Evolutionary conservation across 2,329 filamentous ascomycete genomes (phyloP).

Genomic region (Monosporascus sp.): DNA sequence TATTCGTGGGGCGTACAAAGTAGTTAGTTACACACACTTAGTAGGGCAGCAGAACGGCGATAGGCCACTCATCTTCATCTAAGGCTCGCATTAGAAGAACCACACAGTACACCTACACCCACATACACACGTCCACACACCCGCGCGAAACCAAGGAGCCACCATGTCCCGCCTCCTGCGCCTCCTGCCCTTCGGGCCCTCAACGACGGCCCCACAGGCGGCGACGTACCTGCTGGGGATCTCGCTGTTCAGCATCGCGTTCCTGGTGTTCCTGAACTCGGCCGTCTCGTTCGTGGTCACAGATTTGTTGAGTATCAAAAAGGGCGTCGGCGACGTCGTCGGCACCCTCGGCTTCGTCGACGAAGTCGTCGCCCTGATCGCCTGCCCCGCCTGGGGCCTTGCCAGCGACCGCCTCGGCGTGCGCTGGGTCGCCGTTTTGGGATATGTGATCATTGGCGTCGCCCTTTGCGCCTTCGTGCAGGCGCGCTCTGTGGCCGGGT

Average conservation of each 20-base stretch:
- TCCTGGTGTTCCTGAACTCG: conserved; percentile 85
- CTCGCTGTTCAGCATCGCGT: conserved; percentile 81
- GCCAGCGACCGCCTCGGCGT: conserved; percentile 74
- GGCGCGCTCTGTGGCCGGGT: conserved; percentile 76
- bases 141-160: background rate
- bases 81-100: no score
- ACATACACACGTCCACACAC: background rate
- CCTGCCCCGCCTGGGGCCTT: conserved; percentile 75
- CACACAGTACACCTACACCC: background rate
- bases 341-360: conserved; percentile 82
- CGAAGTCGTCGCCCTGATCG: conserved; percentile 74
- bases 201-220: conserved; percentile 58
- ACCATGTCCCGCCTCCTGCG: conserved; percentile 28
- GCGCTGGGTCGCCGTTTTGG: conserved; percentile 65
- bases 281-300: conserved; percentile 81
- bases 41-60: no score
- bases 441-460: conserved; percentile 76
- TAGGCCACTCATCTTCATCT: no score
- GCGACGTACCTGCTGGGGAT: conserved; percentile 74
- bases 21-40: no score
- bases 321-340: conserved; percentile 71
- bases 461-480: conserved; percentile 78
- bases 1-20: no score
- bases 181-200: conserved; percentile 52
- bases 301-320: conserved; percentile 69